Evolutionary conservation across 192 early-diverging fungal species (phyloP).

Genomic region (Thamnidium elegans): DNA sequence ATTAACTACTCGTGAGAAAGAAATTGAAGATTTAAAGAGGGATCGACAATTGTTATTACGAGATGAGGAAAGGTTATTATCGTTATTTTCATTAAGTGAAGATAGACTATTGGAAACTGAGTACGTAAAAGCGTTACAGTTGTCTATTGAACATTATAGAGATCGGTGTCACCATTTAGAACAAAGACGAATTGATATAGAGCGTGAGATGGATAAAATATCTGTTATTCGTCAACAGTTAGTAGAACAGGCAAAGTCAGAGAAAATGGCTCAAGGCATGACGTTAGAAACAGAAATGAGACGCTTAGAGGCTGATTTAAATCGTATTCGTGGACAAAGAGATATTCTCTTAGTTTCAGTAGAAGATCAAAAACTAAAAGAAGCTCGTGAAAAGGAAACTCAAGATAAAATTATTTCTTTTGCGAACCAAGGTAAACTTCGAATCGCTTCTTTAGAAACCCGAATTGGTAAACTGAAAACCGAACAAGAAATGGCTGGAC

Average conservation of each 20-base stretch:
- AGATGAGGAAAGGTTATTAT: constrained; percentile 47
- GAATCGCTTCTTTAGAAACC: constrained; percentile 7
- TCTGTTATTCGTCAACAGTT: constrained; percentile 37
- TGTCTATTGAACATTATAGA: constrained; percentile 47
- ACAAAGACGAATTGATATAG: constrained; percentile 37
- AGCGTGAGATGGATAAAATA: constrained; percentile 43
- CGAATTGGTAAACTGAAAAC: constrained; percentile 9
- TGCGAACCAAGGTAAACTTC: constrained; percentile 15
- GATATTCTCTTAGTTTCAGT: constrained; percentile 50
- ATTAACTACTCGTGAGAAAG: constrained; percentile 44
- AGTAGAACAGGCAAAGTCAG: constrained; percentile 38
- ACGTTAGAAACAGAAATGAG: constrained; percentile 51
- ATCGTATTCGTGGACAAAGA: constrained; percentile 50
- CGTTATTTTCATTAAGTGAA: constrained; percentile 49
- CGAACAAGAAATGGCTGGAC: constrained; percentile 14
- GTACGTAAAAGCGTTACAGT: constrained; percentile 46
- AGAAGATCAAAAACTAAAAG: constrained; percentile 25
- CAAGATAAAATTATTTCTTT: constrained; percentile 5
- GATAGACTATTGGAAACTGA: constrained; percentile 49
- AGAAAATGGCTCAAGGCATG: constrained; percentile 39
- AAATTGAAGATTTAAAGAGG: constrained; percentile 47
- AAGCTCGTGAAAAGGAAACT: background rate
- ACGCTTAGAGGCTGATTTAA: constrained; percentile 50
- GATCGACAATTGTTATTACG: constrained; percentile 45
- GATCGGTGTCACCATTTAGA: constrained; percentile 45